Evolutionary conservation across 1,284 basidiomycete species (phyloP), one percentile per base, ranked within the genome.

Genomic region (Farysia itapuensis): DNA sequence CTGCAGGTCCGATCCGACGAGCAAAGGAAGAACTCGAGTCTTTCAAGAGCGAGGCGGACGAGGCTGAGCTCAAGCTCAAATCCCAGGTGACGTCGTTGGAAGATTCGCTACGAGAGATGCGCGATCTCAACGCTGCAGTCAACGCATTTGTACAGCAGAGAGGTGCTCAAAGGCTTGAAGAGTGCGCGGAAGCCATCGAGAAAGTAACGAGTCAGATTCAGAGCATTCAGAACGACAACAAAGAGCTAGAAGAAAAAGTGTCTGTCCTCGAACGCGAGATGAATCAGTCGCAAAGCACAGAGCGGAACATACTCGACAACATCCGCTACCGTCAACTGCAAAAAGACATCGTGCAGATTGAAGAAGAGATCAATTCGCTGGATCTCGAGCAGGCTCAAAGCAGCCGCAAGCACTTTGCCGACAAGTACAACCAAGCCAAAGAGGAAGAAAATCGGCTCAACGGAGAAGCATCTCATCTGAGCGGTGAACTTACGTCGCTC

Each of bases 261-360:
- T 42, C 67, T 14, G 60, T 63, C 29, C 48, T 74, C 31, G 77
- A 78, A 29, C 70, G 75, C 44, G 70, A 70, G 26, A 60, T 78
- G 39, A 72, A 77, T 28, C 73, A 78, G 39, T 75, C 75, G 15
- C 72, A 76, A 39, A 73, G 76, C 14, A 64, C 73, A 20, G 70
- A 79, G 47, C 70, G 79, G 33, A 93, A 89, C 75, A 81, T 96
- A 58, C 84, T 86, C 51, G 88, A 91, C 75, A 99, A 97, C 74
- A 80, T 93, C 33, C 85, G 88, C 8, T 84, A 89, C 53, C 82
- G 90, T 39, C 83, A 84, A 67, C 81, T 91, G 34, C 80, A 81
- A 47, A 81, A 81, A 43, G 84, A 89, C 36, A 86, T 95, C 16
- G 79, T 80, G 20, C 80, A 80, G 0, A 84, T 87, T 9, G 83